Conservation (phyloP, 2,329 filamentous ascomycete species). For the Graphilbum ipis-grandicollis region DNA sequence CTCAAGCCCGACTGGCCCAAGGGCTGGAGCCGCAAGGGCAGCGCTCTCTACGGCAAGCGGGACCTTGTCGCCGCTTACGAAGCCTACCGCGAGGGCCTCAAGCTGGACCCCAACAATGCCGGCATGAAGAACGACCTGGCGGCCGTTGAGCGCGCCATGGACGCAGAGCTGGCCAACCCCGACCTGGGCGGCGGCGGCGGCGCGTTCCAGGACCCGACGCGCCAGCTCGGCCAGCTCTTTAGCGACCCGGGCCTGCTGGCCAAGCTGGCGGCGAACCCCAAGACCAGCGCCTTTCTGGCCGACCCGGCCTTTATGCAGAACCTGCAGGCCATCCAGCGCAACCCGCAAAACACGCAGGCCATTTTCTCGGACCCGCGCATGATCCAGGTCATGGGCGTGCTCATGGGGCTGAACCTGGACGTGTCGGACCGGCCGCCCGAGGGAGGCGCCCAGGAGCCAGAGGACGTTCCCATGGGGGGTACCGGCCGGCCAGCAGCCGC, state of each 20-base stretch:
- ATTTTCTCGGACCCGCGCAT: conserved; percentile 83
- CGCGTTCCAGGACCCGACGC: conserved; percentile 15
- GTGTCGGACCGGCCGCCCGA: conserved; percentile 25
- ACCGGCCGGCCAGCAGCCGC: conserved; percentile 14
- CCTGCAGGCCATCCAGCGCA: conserved; percentile 62
- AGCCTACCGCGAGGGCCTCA: conserved; percentile 86
- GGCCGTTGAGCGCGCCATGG: conserved; percentile 74
- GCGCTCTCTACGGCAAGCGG: conserved; percentile 73
- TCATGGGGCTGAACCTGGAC: conserved; percentile 86
- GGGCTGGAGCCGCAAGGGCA: conserved; percentile 86
- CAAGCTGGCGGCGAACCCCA: conserved; percentile 88
- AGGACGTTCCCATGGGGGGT: conserved; percentile 69
- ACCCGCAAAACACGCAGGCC: conserved; percentile 62
- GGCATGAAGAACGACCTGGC: conserved; percentile 81
- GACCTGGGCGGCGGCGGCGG: conserved; percentile 29
- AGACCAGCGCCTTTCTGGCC: conserved; percentile 66
- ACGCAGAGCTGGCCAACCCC: conserved; percentile 35
- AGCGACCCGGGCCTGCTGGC: conserved; percentile 76
- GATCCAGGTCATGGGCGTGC: conserved; percentile 81
- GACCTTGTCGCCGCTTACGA: conserved; percentile 75
- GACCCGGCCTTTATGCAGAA: conserved; percentile 84
- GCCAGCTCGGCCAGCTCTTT: conserved; percentile 68
- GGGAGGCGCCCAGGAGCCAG: conserved; percentile 14
- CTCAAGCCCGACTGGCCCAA: conserved; percentile 98
- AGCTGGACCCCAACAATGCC: conserved; percentile 79